Evolutionary conservation across 2,329 filamentous ascomycete genomes (phyloP).

Genomic region (Juglanconis sp.): DNA sequence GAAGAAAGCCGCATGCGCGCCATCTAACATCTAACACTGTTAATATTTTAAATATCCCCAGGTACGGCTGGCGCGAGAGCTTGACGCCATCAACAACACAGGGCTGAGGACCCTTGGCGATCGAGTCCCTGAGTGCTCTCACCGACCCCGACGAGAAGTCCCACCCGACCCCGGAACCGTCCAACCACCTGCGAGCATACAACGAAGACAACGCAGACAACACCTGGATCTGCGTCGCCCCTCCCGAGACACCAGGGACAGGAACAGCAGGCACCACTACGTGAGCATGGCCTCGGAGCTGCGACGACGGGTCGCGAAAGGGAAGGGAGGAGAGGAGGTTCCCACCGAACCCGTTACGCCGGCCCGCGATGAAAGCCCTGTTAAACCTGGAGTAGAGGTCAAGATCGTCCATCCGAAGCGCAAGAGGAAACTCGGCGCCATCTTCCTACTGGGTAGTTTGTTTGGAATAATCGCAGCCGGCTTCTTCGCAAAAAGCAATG

Average conservation of each 20-base stretch:
- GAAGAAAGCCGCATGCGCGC: not conserved
- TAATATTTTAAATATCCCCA: not conserved
- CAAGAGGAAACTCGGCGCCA: constrained; percentile 75
- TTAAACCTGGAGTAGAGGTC: constrained; percentile 33
- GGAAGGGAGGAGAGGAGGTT: constrained; percentile 21
- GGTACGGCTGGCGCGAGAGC: constrained; percentile 4
- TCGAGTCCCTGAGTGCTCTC: not conserved
- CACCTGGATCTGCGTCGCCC: not conserved
- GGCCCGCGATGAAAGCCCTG: constrained; percentile 33
- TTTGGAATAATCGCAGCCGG: constrained; percentile 85
- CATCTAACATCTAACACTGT: not conserved
- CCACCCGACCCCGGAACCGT: not conserved
- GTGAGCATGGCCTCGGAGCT: constrained; percentile 17
- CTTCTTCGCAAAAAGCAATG: constrained; percentile 85
- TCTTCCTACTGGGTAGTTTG: constrained; percentile 85
- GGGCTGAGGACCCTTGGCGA: not conserved
- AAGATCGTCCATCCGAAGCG: constrained; percentile 50
- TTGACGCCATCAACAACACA: not conserved
- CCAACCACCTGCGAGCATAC: not conserved
- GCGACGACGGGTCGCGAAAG: constrained; percentile 19
- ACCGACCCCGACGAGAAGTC: not conserved
- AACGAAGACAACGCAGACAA: not conserved
- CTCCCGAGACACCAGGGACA: not conserved
- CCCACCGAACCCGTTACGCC: constrained; percentile 24
- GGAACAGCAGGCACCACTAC: not conserved